Percentiles rank a stretch among this genome's conserved stretches.
Evolutionary conservation across 2,329 filamentous ascomycete genomes (phyloP).

Genomic region (Botryotinia calthae): DNA sequence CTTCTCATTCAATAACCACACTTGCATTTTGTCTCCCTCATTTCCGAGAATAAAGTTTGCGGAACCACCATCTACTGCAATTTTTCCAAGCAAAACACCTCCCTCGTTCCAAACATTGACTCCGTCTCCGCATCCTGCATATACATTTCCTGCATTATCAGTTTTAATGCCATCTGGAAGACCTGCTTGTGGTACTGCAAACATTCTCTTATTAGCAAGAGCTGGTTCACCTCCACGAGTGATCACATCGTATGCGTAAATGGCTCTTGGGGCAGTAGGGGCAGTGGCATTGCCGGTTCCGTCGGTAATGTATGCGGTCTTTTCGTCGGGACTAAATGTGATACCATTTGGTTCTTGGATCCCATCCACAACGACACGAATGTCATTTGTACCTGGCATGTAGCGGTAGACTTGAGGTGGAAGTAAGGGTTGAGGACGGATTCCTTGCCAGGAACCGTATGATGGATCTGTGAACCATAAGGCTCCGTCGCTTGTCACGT

Average conservation of each 20-base stretch:
- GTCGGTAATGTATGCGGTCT: constrained; percentile 54
- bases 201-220: constrained; percentile 39
- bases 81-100: constrained; percentile 54
- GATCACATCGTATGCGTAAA: constrained; percentile 31
- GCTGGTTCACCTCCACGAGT: constrained; percentile 17
- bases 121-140: constrained; percentile 52
- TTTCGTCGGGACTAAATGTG: constrained; percentile 54
- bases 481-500: constrained; percentile 51
- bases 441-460: constrained; percentile 58
- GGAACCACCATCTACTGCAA: constrained; percentile 39
- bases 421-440: constrained; percentile 52
- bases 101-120: constrained; percentile 52
- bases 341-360: constrained; percentile 56
- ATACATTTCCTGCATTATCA: constrained; percentile 53
- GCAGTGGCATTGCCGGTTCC: constrained; percentile 41
- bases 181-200: constrained; percentile 53
- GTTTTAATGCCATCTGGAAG: constrained; percentile 58
- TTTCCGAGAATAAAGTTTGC: constrained; percentile 26
- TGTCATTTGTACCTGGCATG: constrained; percentile 48
- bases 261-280: constrained; percentile 41
- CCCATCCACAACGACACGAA: constrained; percentile 56
- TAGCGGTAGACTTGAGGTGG: constrained; percentile 58
- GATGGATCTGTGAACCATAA: constrained; percentile 62
- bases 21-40: constrained; percentile 16
- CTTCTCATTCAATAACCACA: constrained; percentile 27